These are phyloP conservation scores for Adansonia rubrostipa DNA, from an alignment of 441 rosid genomes.

Conservation along the genomic window DNA sequence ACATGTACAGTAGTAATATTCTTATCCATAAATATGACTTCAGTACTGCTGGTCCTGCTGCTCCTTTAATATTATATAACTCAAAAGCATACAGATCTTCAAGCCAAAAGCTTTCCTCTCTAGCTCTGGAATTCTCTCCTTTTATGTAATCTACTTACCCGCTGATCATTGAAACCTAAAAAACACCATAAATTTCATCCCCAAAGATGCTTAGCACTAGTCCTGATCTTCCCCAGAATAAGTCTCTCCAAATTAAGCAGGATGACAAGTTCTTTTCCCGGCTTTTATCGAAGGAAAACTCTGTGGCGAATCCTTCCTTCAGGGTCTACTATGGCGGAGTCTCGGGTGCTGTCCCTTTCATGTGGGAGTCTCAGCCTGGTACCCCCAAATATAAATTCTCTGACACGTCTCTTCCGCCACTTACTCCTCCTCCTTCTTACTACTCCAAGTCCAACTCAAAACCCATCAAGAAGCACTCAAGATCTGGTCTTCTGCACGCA, in stretches of 20 bases:
- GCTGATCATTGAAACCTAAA: background rate
- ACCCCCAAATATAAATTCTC: constrained; percentile 49
- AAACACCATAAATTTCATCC: background rate
- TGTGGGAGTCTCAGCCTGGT: constrained; percentile 71
- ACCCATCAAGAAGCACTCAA: constrained; percentile 36
- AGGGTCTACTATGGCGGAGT: constrained; percentile 46
- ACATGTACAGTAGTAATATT: background rate
- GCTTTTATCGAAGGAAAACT: constrained; percentile 53
- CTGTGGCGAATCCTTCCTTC: constrained; percentile 45
- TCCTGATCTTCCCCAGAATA: constrained; percentile 39
- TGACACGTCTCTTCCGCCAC: constrained; percentile 50
- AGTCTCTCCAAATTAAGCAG: constrained; percentile 45
- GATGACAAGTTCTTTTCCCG: constrained; percentile 57
- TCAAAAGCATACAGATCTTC: background rate
- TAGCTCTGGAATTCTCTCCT: constrained; percentile 7
- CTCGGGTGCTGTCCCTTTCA: constrained; percentile 57
- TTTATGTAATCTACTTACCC: constrained; percentile 22
- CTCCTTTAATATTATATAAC: background rate
- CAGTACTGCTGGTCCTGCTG: background rate
- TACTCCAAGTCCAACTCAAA: constrained; percentile 24
- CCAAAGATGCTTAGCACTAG: constrained; percentile 32
- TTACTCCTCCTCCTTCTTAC: constrained; percentile 71
- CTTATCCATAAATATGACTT: background rate
- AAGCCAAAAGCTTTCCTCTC: background rate
- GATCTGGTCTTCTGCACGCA: constrained; percentile 43